Evolutionary conservation across 1,139 yeast genomes (phyloP).

Genomic region (Suhomyces kunorum): DNA sequence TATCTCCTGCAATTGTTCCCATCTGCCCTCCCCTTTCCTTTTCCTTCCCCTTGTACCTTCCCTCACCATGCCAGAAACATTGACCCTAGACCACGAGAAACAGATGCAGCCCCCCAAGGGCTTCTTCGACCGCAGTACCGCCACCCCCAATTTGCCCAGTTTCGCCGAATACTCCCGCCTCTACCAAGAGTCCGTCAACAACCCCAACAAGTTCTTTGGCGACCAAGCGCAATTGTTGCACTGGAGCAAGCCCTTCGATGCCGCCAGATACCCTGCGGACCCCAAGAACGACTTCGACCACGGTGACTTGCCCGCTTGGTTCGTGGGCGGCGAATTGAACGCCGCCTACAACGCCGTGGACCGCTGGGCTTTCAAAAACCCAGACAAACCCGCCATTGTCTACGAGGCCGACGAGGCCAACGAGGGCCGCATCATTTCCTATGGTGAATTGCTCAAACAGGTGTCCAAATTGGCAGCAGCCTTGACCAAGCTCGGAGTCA

Average conservation of each 20-base stretch:
- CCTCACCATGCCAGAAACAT: conserved; percentile 16
- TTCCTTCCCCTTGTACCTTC: not conserved
- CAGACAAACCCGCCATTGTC: conserved; percentile 72
- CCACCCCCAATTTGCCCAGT: conserved; percentile 48
- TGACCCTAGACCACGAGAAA: conserved; percentile 47
- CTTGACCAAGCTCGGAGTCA: conserved; percentile 64
- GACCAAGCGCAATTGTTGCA: conserved; percentile 58
- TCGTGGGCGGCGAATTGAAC: conserved; percentile 72
- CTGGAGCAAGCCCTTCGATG: conserved; percentile 66
- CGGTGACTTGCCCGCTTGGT: conserved; percentile 78
- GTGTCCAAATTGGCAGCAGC: conserved; percentile 73
- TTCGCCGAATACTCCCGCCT: conserved; percentile 58
- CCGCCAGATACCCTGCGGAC: conserved; percentile 55
- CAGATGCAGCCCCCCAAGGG: conserved; percentile 56
- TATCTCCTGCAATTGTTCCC: no score
- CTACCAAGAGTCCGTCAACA: conserved; percentile 66
- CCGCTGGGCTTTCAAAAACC: conserved; percentile 72
- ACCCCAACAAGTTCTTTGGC: conserved; percentile 68
- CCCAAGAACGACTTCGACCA: conserved; percentile 54
- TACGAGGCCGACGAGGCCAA: conserved; percentile 80
- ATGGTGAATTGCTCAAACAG: conserved; percentile 68
- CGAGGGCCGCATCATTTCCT: conserved; percentile 63
- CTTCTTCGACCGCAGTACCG: conserved; percentile 52
- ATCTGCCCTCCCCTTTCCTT: no score
- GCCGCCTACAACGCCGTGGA: conserved; percentile 80